phyloP scores from a whole-genome alignment of 768 basidiomycete genomes.

The Cytidiella melzeri region DNA sequence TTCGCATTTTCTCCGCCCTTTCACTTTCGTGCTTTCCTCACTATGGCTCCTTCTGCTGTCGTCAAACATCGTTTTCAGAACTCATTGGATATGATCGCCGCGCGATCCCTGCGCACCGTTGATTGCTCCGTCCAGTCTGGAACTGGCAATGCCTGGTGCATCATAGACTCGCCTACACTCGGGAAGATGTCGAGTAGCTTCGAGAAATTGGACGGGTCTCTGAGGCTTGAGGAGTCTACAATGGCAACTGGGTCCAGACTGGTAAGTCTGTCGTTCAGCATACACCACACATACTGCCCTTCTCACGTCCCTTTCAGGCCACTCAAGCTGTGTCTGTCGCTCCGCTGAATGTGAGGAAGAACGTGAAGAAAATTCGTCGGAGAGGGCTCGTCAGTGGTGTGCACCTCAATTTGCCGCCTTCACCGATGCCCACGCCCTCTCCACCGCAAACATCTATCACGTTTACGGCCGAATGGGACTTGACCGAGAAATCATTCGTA shows the following conservation, averaged over 20 bases:
- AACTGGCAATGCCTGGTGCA: conserved; percentile 26
- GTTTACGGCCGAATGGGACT: conserved; percentile 27
- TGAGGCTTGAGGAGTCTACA: not conserved
- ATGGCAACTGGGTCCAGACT: conserved; percentile 4
- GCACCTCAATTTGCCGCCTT: conserved; percentile 20
- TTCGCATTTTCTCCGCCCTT: conserved; percentile 4
- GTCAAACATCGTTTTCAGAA: conserved; percentile 20
- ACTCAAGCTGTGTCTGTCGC: conserved; percentile 12
- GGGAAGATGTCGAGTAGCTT: conserved; percentile 10
- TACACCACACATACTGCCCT: not conserved
- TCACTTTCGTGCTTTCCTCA: conserved; percentile 12
- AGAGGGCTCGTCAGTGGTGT: conserved; percentile 20
- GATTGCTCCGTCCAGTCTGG: conserved; percentile 18
- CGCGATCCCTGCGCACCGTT: conserved; percentile 23
- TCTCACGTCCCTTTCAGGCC: not conserved
- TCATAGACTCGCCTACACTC: conserved; percentile 17
- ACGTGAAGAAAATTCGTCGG: conserved; percentile 23
- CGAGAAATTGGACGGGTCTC: not conserved
- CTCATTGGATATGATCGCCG: conserved; percentile 24
- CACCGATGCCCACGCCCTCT: conserved; percentile 14
- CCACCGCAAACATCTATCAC: conserved; percentile 21
- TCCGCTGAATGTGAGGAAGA: conserved; percentile 11
- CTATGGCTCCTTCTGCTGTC: conserved; percentile 17
- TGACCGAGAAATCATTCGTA: conserved; percentile 20
- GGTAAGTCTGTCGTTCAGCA: not conserved